These are phyloP conservation scores for Plantago rigida DNA, from an alignment of 305 asterid genomes.

Conservation along the genomic window DNA sequence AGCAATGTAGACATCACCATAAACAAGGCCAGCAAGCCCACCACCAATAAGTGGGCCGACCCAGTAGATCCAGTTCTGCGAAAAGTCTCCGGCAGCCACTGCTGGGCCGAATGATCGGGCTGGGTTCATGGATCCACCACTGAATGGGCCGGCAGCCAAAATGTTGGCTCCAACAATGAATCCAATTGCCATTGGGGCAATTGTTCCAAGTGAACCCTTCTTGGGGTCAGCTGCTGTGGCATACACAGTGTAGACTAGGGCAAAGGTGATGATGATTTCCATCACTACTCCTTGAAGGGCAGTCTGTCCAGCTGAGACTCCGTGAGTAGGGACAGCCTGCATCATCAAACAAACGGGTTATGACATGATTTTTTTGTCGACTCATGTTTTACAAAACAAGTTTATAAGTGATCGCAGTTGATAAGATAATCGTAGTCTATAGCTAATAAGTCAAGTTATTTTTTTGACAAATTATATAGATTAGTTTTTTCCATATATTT, in stretches of 20 bases:
- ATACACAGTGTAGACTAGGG: constrained; percentile 12
- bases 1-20: constrained; percentile 48
- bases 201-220: constrained; percentile 53
- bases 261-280: constrained; percentile 57
- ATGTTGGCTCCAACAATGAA: constrained; percentile 63
- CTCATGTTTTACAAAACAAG: not conserved
- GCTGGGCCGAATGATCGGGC: constrained; percentile 73
- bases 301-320: constrained; percentile 42
- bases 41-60: constrained; percentile 71
- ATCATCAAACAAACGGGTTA: not conserved
- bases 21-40: constrained; percentile 56
- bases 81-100: constrained; percentile 43
- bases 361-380: not conserved
- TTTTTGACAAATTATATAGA: too few species aligned
- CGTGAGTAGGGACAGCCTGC: constrained; percentile 61
- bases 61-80: constrained; percentile 56
- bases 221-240: constrained; percentile 69
- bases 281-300: constrained; percentile 43
- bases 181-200: constrained; percentile 67
- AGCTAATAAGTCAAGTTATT: too few species aligned
- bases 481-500: too few species aligned
- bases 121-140: constrained; percentile 75
- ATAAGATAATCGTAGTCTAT: too few species aligned
- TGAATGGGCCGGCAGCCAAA: constrained; percentile 64
- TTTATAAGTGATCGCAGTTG: too few species aligned